Conservation (phyloP, 1,284 basidiomycete species). For the Sporisorium graminicola region DNA sequence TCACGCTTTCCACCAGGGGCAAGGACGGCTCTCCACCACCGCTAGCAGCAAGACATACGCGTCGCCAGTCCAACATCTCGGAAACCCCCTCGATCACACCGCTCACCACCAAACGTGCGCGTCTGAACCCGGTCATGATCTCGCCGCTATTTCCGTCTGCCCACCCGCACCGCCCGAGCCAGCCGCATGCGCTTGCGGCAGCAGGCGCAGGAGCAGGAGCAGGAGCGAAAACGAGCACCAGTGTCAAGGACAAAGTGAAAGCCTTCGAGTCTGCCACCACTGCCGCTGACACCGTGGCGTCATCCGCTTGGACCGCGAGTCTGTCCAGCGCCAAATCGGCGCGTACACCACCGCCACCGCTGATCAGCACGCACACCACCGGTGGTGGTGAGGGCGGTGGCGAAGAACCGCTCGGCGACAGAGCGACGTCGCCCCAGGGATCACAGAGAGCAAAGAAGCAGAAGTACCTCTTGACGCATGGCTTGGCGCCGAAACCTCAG, state of each 20-base stretch:
- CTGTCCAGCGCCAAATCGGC: constrained; percentile 25
- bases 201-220: no score
- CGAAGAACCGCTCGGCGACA: not conserved
- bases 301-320: constrained; percentile 24
- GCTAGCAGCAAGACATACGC: not conserved
- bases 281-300: not conserved
- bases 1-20: no score
- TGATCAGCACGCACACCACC: no score
- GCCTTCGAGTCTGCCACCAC: constrained; percentile 44
- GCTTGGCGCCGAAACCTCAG: constrained; percentile 55
- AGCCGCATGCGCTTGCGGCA: not conserved
- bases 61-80: constrained; percentile 29
- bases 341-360: not conserved
- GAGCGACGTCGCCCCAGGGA: constrained; percentile 4
- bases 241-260: constrained; percentile 54
- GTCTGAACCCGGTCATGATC: constrained; percentile 53
- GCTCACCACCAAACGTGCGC: constrained; percentile 58
- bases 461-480: constrained; percentile 17
- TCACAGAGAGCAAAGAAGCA: not conserved
- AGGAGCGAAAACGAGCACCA: constrained; percentile 5
- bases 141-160: constrained; percentile 49
- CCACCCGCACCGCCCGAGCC: not conserved
- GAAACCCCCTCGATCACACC: constrained; percentile 60
- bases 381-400: not conserved
- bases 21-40: not conserved